Conservation (phyloP, 495 filamentous ascomycete genomes). For the Neurospora tetrasperma region DNA sequence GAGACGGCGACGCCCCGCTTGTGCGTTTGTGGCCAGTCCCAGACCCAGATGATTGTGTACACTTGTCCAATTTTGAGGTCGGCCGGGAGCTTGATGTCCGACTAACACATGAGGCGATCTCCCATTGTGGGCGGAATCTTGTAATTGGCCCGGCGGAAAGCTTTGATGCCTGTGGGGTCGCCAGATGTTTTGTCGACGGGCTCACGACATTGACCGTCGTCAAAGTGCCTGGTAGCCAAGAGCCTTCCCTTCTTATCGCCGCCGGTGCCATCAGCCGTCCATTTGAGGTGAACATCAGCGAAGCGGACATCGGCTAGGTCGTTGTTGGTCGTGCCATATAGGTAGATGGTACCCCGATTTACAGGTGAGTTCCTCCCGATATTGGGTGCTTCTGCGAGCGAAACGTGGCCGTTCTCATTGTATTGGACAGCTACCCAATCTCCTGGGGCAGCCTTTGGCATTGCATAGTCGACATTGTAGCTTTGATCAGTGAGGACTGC, state of each 20-base stretch:
- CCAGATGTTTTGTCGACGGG: constrained; percentile 18
- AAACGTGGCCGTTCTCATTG: constrained; percentile 84
- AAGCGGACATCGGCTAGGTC: constrained; percentile 46
- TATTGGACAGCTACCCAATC: constrained; percentile 63
- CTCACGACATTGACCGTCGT: constrained; percentile 81
- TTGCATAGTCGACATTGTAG: constrained; percentile 44
- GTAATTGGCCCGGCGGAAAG: constrained; percentile 35
- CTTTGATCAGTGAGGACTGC: constrained; percentile 33
- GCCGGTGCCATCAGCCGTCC: constrained; percentile 67
- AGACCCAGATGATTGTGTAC: constrained; percentile 83
- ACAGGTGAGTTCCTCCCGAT: constrained; percentile 39
- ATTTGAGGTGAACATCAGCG: constrained; percentile 56
- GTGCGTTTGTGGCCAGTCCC: constrained; percentile 64
- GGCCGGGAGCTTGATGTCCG: constrained; percentile 58
- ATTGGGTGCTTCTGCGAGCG: constrained; percentile 44
- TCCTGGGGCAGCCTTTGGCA: constrained; percentile 56
- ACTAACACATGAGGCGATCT: constrained; percentile 61
- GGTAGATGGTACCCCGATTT: constrained; percentile 64
- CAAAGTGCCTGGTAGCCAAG: constrained; percentile 62
- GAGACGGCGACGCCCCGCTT: constrained; percentile 17
- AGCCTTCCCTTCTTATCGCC: constrained; percentile 65
- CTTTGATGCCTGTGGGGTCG: constrained; percentile 37
- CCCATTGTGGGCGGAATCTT: constrained; percentile 24
- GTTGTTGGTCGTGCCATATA: constrained; percentile 66
- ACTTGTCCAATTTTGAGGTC: constrained; percentile 39